Evolutionary conservation across 2,329 filamentous ascomycete genomes (phyloP).

Genomic region (Ceratocystis destructans): DNA sequence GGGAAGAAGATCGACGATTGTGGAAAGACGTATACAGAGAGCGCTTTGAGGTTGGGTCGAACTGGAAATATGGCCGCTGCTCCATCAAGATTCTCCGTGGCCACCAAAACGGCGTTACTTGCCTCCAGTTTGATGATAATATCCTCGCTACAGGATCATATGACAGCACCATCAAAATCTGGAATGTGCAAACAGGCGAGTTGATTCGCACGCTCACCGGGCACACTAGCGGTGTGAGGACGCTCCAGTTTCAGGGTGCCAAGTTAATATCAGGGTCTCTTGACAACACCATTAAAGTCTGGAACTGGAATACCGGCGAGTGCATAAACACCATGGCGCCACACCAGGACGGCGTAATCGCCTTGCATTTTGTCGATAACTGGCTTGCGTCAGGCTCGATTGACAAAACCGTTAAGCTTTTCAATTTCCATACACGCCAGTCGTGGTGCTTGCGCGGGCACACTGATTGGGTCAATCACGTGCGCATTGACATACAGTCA

Average conservation of each 20-base stretch:
- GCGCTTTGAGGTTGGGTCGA: conserved; percentile 85
- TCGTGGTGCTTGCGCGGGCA: conserved; percentile 73
- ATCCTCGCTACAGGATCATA: conserved; percentile 91
- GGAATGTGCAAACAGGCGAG: conserved; percentile 80
- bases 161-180: conserved; percentile 88
- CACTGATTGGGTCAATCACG: conserved; percentile 92
- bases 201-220: conserved; percentile 74
- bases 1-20: conserved; percentile 25
- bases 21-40: conserved; percentile 99
- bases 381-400: conserved; percentile 79
- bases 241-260: conserved; percentile 82
- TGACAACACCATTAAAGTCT: conserved; percentile 77
- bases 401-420: conserved; percentile 81
- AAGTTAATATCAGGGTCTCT: conserved; percentile 85
- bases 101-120: conserved; percentile 58
- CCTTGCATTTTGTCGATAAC: conserved; percentile 73
- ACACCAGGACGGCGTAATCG: conserved; percentile 71
- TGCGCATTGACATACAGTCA: conserved; percentile 67
- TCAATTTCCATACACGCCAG: conserved; percentile 76
- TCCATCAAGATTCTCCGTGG: conserved; percentile 72
- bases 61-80: conserved; percentile 93
- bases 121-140: conserved; percentile 59
- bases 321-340: conserved; percentile 68
- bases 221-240: conserved; percentile 70
- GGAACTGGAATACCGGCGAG: conserved; percentile 91